phyloP scores from a whole-genome alignment of 176 grass and related monocot genomes.

The Hyparrhenia diplandra region DNA sequence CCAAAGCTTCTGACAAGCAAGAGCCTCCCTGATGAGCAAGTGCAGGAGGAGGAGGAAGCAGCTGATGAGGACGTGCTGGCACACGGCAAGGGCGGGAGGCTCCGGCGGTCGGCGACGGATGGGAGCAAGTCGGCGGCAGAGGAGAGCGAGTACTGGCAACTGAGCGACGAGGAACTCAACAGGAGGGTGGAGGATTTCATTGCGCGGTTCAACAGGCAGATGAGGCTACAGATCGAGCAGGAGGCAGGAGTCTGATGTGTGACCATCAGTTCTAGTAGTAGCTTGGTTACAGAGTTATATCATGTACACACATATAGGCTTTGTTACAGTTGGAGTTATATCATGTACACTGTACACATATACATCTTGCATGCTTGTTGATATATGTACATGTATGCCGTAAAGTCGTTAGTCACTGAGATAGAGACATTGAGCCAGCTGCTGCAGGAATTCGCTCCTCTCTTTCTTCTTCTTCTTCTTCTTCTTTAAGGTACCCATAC shows the following conservation, averaged over 20 bases:
- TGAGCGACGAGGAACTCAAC: conserved; percentile 85
- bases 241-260: conserved; percentile 17
- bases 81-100: not conserved
- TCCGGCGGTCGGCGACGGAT: conserved; percentile 22
- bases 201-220: conserved; percentile 69
- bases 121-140: not conserved
- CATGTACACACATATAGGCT: not conserved
- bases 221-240: conserved; percentile 44
- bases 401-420: too few species aligned
- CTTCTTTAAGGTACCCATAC: too few species aligned
- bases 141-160: conserved; percentile 45
- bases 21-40: not conserved
- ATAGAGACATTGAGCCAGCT: too few species aligned
- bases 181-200: conserved; percentile 87
- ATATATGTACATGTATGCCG: not conserved
- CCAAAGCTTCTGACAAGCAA: not conserved
- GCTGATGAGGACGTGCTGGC: not conserved
- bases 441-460: too few species aligned
- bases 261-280: not conserved
- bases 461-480: too few species aligned
- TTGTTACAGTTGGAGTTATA: not conserved
- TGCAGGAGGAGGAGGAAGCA: not conserved
- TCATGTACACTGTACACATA: not conserved
- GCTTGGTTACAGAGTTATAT: not conserved
- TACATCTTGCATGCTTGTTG: not conserved